Conservation (phyloP, 2,329 filamentous ascomycete species). For the Nothopassalora personata region DNA sequence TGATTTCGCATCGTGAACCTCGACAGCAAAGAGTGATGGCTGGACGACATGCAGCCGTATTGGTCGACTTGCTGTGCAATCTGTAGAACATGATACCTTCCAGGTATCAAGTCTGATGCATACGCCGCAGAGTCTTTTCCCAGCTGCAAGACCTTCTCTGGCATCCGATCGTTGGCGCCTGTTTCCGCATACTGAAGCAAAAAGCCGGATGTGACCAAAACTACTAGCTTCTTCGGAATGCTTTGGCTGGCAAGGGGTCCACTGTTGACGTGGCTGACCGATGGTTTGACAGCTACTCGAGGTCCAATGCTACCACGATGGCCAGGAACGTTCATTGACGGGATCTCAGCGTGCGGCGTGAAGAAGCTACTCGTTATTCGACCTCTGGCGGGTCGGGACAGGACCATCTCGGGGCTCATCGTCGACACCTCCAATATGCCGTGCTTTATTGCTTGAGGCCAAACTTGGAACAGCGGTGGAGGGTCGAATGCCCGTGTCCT, state of each 20-base stretch:
- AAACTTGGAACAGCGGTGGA: slow-evolving; percentile 80
- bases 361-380: slow-evolving; percentile 8
- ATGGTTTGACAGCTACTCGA: slow-evolving; percentile 12
- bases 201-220: slow-evolving; percentile 65
- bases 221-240: slow-evolving; percentile 64
- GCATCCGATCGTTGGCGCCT: slow-evolving; percentile 64
- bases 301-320: slow-evolving; percentile 14
- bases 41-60: slow-evolving; percentile 46
- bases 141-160: slow-evolving; percentile 68
- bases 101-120: slow-evolving; percentile 72
- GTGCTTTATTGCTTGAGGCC: slow-evolving; percentile 75
- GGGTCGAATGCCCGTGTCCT: slow-evolving; percentile 34
- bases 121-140: slow-evolving; percentile 73
- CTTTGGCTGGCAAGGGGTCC: slow-evolving; percentile 36
- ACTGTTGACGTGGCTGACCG: slow-evolving; percentile 10
- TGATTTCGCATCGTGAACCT: slow-evolving; percentile 54
- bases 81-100: slow-evolving; percentile 74
- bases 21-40: slow-evolving; percentile 59
- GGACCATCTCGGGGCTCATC: slow-evolving; percentile 57
- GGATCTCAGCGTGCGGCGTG: slow-evolving; percentile 6
- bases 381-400: slow-evolving; percentile 19
- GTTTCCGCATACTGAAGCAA: slow-evolving; percentile 69
- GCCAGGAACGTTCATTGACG: slow-evolving; percentile 8
- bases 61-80: slow-evolving; percentile 62
- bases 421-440: slow-evolving; percentile 63